Evolutionary conservation across 768 basidiomycete species (phyloP), one percentile per base, ranked within the genome.

Genomic region (Auriscalpium microsporum): DNA sequence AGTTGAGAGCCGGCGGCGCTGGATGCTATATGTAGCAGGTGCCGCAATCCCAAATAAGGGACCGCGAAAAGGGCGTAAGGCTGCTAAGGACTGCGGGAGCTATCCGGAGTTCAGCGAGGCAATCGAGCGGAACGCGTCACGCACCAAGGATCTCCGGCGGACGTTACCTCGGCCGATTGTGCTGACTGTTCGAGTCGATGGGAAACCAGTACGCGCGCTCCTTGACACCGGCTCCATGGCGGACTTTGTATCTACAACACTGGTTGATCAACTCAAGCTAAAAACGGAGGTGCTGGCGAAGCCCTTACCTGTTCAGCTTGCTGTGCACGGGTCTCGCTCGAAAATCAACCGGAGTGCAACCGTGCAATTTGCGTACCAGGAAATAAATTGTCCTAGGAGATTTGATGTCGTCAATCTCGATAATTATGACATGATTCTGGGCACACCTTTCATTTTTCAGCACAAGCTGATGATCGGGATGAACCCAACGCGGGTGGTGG

Each of bases 241-340:
- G 0, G 71, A 72, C 46, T 69, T 72, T 16, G 63, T 72, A 21
- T 72, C 67, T 0, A 53, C 65, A 0, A 68, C 57, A 0, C 5
- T 72, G 0, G 67, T 61, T 0, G 62, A 73, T 21, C 69, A 71
- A 44, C 45, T 72, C 3, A 44, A 10, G 4, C 42, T 73, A 0
- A 53, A 62, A 33, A 55, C 52, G 1, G 54, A 58, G 0, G 56
- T 61, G 10, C 58, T 77, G 1, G 64, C 50, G 0, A 65, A 66
- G 23, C 75, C 71, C 2, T 19, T 78, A 3, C 53, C 65, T 0
- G 47, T 77, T 0, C 71, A 74, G 14, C 59, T 80, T 0, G 76
- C 75, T 0, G 71, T 74, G 0, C 69, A 73, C 36, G 78, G 75
- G 0, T 78, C 76, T 0, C 48, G 68, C 0, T 67, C 73, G 0